Base-by-base conservation (phyloP, 805 yeast species). In the Cyberlindnera samutprakarnensis region DNA sequence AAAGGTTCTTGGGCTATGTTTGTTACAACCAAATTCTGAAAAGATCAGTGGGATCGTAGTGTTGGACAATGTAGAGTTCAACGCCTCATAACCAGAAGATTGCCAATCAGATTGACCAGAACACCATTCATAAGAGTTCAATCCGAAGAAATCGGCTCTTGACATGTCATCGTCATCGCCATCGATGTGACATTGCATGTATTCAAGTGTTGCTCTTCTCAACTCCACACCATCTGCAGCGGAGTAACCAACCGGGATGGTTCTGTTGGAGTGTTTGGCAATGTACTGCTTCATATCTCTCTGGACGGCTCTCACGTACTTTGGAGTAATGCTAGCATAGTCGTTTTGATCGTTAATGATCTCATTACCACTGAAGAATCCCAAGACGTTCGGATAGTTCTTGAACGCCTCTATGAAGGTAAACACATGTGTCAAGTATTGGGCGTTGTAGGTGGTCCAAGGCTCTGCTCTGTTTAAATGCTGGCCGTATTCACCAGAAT, bases 111-210 rank as follows among this genome's bases (percentile, higher is more conserved):
- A 72, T 12, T 47, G 39, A 28, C 85, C 85, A 0, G 94, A 84
- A 63, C 97, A 92, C 97, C 97, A 90, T 40, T 86, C 81, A 59
- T 92, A 92, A 32, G 94, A 85, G 64, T 92, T 90, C 53, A 90
- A 73, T 11, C 96, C 98, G 56, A 82, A 87, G 66, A 90, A 87
- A 56, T 90, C 96, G n/a, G 80, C 66, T 45, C 74, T 72, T 12
- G 88, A 82, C 42, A 62, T 61, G 13, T 72, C 80, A 30, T 64
- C 72, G 5, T 60, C 44, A 24, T 56, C 55, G 23, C 70, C 77
- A 41, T 72, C 72, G 32, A 68, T 62, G 30, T 84, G 85, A 64
- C 97, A 88, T 57, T 82, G 81, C 53, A 90, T 68, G 59, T 81
- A 90, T 43, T 76, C 74, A 57, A 81, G 83, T 32, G 90, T 75